Base-by-base conservation (phyloP, 208 protist genomes). In the Trypanosoma cruzi region DNA sequence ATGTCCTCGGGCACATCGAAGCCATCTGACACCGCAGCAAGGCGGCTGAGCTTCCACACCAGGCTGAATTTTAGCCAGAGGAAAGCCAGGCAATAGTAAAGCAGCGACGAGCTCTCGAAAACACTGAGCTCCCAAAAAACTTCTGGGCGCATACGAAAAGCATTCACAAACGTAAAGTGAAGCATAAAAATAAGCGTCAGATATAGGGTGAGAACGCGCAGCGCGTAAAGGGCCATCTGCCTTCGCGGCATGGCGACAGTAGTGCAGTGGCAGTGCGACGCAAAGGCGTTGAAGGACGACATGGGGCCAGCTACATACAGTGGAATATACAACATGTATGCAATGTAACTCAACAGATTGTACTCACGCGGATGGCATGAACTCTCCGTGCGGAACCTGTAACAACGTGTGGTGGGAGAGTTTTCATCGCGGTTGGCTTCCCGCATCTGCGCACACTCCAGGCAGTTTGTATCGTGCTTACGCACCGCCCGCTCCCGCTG, bases 281-380 rank as follows among this genome's bases (percentile, higher is more conserved):
- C 72, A 64, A 95, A 98, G 16, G 88, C 90, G 63, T 96, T 95
- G 75, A 90, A 98, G 24, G 89, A 84, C 26, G 75, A 82, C 62
- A 98, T 94, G n/a, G 96, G 96, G 5, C 96, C 96, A 1, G 80
- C 91, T 54, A 97, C 75, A 64, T 95, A 98, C 13, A 97, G 73
- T 44, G 95, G 95, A 1, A 81, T 60, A 75, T 97, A 98, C 48
- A 94, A 81, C 22, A 95, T 61, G 59, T 97, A 98, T 22, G 85
- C 88, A 63, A 95, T 53, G 73, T 90, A 97, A 58, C 85, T 63
- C 4, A 88, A 10, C 4, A 98, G 57, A 61, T 71, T 83, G 79
- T 96, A 98, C 31, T 95, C 75, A 20, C 52, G 29, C 16, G 44
- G 14, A 29, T 77, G 59, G 29, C 80, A 74, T 37, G 85, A 57